A percentile compares a stretch with the other conserved stretches of the same genome.
Evolutionary conservation across 202 grass and related monocot species (phyloP).

Genomic region (Digitaria exilis): DNA sequence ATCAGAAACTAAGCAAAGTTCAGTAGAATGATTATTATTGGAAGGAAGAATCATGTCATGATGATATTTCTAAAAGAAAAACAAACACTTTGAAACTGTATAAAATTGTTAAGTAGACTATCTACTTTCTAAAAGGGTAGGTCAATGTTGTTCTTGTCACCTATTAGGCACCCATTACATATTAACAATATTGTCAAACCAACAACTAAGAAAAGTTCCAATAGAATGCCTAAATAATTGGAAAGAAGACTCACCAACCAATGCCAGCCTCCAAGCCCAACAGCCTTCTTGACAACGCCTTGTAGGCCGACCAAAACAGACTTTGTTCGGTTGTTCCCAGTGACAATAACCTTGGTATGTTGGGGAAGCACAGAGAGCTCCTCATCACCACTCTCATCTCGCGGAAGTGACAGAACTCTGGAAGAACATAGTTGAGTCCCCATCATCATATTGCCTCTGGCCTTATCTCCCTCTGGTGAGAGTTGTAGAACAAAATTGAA

Average conservation of each 20-base stretch:
- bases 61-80: not conserved
- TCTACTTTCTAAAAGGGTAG: slow-evolving; percentile 7
- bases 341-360: slow-evolving; percentile 91
- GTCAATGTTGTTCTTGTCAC: not conserved
- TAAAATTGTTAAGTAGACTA: not conserved
- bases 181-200: not conserved
- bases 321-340: slow-evolving; percentile 95
- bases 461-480: slow-evolving; percentile 34
- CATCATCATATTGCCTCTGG: slow-evolving; percentile 54
- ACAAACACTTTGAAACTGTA: not conserved
- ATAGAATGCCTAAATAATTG: slow-evolving; percentile 6
- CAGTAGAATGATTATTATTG: slow-evolving; percentile 3
- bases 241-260: slow-evolving; percentile 67
- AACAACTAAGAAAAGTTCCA: slow-evolving; percentile 32
- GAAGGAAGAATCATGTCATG: slow-evolving; percentile 21
- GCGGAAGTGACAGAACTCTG: slow-evolving; percentile 53
- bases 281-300: slow-evolving; percentile 95
- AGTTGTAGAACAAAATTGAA: slow-evolving; percentile 33
- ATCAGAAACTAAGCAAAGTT: slow-evolving; percentile 28
- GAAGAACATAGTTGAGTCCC: slow-evolving; percentile 65
- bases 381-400: slow-evolving; percentile 70
- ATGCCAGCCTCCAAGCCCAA: slow-evolving; percentile 98
- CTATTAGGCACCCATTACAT: too few species aligned
- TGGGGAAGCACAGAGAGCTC: slow-evolving; percentile 89
- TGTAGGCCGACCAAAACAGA: slow-evolving; percentile 92